Conservation (phyloP, 345 rosid species). For the Pugionium cornutum region DNA sequence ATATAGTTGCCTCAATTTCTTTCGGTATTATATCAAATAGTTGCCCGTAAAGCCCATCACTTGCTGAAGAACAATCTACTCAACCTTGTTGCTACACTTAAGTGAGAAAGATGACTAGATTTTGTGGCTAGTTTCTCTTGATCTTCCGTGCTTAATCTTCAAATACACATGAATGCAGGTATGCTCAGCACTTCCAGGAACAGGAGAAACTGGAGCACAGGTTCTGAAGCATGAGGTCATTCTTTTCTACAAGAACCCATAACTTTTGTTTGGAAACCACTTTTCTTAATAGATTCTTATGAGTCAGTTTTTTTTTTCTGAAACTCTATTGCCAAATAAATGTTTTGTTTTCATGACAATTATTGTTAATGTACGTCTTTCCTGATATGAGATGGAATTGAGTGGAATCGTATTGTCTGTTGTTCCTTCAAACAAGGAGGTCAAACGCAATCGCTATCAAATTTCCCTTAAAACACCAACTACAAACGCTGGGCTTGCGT, state of each 20-base stretch:
- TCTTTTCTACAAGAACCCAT: background rate
- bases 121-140: background rate
- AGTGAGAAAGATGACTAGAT: background rate
- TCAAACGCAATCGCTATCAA: background rate
- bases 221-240: conserved; percentile 40
- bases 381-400: background rate
- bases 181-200: conserved; percentile 54
- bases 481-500: background rate
- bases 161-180: conserved; percentile 44
- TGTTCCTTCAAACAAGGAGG: background rate
- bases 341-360: conserved; percentile 18
- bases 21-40: background rate
- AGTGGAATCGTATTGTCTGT: background rate
- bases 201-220: conserved; percentile 65
- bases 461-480: background rate
- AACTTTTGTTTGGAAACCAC: conserved; percentile 1
- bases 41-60: background rate
- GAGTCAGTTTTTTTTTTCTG: conserved; percentile 23
- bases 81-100: background rate
- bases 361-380: conserved; percentile 10
- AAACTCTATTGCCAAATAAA: conserved; percentile 32
- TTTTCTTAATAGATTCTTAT: background rate
- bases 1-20: background rate
- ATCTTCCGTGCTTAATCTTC: background rate
- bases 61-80: background rate